Conservation (phyloP, 73 alveolate species). For the Diophrys appendiculata region DNA sequence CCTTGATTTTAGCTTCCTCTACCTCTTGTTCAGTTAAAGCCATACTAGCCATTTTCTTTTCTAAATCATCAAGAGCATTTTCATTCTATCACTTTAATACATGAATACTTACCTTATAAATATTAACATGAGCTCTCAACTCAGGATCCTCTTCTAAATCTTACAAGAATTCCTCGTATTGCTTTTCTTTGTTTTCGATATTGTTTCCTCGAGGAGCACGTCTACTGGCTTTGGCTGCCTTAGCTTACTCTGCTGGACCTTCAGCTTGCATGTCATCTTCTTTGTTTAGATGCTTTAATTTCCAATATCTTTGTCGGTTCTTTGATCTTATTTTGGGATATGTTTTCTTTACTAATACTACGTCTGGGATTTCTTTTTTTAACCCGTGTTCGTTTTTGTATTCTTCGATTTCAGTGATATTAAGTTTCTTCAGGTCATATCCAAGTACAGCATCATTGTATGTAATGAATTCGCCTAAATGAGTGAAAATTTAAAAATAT, state of each 20-base stretch:
- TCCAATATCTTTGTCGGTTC: slow-evolving; percentile 24
- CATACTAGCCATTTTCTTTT: slow-evolving; percentile 61
- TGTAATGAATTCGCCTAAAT: slow-evolving; percentile 65
- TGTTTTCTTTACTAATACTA: slow-evolving; percentile 75
- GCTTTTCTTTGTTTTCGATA: slow-evolving; percentile 45
- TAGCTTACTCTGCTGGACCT: slow-evolving; percentile 51
- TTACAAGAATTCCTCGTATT: slow-evolving; percentile 85
- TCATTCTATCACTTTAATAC: slow-evolving; percentile 26
- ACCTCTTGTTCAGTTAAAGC: slow-evolving; percentile 39
- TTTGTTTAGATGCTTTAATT: neutral
- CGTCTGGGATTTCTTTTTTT: slow-evolving; percentile 69
- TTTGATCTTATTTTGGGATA: slow-evolving; percentile 21
- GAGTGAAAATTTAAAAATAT: slow-evolving; percentile 47
- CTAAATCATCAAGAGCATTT: slow-evolving; percentile 70
- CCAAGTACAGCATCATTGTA: slow-evolving; percentile 70
- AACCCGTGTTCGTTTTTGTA: too few relatives aligned
- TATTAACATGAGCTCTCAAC: slow-evolving; percentile 74
- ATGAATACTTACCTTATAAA: slow-evolving; percentile 57
- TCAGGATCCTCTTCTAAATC: slow-evolving; percentile 93
- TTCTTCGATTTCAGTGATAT: slow-evolving; percentile 32
- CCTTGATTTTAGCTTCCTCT: slow-evolving; percentile 20
- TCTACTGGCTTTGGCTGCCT: slow-evolving; percentile 20
- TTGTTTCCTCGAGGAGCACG: slow-evolving; percentile 12
- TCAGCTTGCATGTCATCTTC: slow-evolving; percentile 18
- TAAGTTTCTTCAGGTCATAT: slow-evolving; percentile 54